Evolutionary conservation across 768 basidiomycete genomes (phyloP).

Genomic region (Sistotremastrum suecicum): DNA sequence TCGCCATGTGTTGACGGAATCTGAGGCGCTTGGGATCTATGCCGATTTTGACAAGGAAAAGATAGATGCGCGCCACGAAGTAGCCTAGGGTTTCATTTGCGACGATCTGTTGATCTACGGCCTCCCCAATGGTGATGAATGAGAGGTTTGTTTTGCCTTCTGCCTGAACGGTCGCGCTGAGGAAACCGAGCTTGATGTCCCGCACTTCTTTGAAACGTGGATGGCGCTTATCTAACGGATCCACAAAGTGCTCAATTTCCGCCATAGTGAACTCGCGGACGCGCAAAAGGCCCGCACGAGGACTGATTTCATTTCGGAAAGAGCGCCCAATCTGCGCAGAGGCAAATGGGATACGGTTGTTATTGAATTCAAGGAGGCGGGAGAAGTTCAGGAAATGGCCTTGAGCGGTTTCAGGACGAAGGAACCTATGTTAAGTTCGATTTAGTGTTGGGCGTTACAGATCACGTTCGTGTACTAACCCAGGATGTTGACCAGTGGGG

Average conservation of each 20-base stretch:
- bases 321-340: conserved; percentile 93
- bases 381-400: conserved; percentile 99
- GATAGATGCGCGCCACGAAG: conserved; percentile 85
- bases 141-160: conserved; percentile 52
- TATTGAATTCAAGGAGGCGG: conserved; percentile 95
- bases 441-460: neutral
- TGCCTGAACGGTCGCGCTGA: conserved; percentile 75
- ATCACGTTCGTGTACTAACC: conserved; percentile 31
- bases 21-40: conserved; percentile 71
- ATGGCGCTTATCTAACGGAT: conserved; percentile 85
- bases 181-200: conserved; percentile 57
- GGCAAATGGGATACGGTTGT: conserved; percentile 90
- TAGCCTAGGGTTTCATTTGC: conserved; percentile 98
- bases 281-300: conserved; percentile 88
- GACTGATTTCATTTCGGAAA: conserved; percentile 98
- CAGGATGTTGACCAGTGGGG: conserved; percentile 92
- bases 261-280: conserved; percentile 99
- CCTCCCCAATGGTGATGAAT: conserved; percentile 72
- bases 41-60: conserved; percentile 83
- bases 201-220: conserved; percentile 69
- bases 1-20: conserved; percentile 96
- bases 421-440: conserved; percentile 39
- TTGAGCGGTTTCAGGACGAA: conserved; percentile 96
- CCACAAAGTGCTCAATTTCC: conserved; percentile 98
- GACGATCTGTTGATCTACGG: conserved; percentile 72